phyloP scores from a whole-genome alignment of 2,329 filamentous ascomycete species.

The Aspergillus piperis region DNA sequence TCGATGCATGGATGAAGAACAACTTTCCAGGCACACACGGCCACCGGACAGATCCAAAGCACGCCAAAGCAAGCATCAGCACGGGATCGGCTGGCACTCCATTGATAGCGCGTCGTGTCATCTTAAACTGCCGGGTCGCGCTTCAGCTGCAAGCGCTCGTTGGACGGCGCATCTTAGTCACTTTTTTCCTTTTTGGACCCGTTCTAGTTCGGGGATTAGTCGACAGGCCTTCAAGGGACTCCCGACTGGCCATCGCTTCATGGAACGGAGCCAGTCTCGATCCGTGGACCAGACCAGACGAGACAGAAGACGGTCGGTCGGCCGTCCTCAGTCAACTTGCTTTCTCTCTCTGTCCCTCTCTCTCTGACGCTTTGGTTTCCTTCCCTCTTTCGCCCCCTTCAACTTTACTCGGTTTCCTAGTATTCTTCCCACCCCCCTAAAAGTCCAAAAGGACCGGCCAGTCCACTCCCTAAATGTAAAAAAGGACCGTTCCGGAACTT shows the following conservation, averaged over 20 bases:
- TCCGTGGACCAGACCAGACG: constrained; percentile 16
- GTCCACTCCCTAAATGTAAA: background rate
- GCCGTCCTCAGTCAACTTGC: background rate
- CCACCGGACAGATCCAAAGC: background rate
- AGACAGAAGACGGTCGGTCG: constrained; percentile 5
- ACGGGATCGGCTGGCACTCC: background rate
- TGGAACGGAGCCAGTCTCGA: constrained; percentile 22
- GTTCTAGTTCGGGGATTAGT: constrained; percentile 11
- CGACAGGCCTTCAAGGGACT: constrained; percentile 3
- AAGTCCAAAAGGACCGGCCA: constrained; percentile 8
- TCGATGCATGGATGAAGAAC: background rate
- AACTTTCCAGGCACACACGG: background rate
- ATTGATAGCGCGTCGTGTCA: constrained; percentile 23
- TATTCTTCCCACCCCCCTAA: background rate
- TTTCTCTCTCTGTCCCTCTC: background rate
- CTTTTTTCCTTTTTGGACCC: background rate
- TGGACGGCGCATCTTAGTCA: constrained; percentile 15
- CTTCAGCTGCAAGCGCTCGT: constrained; percentile 7
- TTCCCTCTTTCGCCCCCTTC: background rate
- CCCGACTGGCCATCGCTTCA: constrained; percentile 8
- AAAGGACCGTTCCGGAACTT: constrained; percentile 16
- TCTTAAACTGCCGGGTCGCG: constrained; percentile 21
- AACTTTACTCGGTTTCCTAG: too few species aligned
- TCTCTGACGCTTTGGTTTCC: background rate
- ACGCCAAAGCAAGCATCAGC: background rate